A percentile compares a stretch with the other conserved stretches of the same genome.
Conservation (phyloP, 805 yeast genomes). For the Saturnispora gosingensis region DNA sequence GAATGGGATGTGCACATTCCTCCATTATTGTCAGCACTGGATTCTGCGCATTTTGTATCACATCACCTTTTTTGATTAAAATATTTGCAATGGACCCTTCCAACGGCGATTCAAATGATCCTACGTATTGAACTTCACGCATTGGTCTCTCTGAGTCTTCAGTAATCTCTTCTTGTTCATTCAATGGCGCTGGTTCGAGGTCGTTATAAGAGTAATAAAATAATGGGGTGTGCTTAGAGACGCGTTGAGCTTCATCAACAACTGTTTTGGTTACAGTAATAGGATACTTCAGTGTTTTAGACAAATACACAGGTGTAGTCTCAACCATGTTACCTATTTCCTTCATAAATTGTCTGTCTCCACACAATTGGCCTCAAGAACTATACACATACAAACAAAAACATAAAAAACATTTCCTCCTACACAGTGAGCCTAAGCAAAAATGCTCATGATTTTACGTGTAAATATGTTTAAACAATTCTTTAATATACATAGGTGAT, state of each 20-base stretch:
- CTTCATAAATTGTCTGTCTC: background rate
- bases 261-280: constrained; percentile 46
- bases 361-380: background rate
- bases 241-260: constrained; percentile 31
- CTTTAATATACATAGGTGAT: background rate
- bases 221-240: constrained; percentile 45
- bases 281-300: constrained; percentile 60
- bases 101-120: constrained; percentile 75
- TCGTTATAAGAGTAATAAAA: constrained; percentile 62
- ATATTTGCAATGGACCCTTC: constrained; percentile 56
- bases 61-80: constrained; percentile 48
- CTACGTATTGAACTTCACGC: constrained; percentile 54
- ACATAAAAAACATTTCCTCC: background rate
- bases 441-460: background rate
- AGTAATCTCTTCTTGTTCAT: constrained; percentile 30
- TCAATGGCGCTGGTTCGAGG: constrained; percentile 45
- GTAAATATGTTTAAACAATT: background rate
- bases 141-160: constrained; percentile 32
- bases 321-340: constrained; percentile 18
- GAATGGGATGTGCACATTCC: constrained; percentile 87
- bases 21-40: constrained; percentile 54
- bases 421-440: background rate
- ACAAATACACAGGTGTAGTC: constrained; percentile 43
- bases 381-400: background rate
- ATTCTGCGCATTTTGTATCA: constrained; percentile 38